phyloP scores from a whole-genome alignment of 768 basidiomycete genomes.

The Tricholoma furcatifolium region DNA sequence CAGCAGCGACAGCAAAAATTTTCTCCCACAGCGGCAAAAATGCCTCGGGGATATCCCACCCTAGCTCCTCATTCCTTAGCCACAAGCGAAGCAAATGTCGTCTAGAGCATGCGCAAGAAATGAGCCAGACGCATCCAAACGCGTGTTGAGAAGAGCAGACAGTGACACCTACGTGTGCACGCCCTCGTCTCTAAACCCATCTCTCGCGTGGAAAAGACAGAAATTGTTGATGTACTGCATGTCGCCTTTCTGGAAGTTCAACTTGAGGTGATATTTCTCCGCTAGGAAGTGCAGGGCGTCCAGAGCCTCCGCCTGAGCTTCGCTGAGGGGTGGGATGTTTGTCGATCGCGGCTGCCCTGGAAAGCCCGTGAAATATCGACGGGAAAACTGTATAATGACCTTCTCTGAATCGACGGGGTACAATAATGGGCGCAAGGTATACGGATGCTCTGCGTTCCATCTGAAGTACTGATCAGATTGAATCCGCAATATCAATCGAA shows the following conservation, averaged over 20 bases:
- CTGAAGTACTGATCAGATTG: conserved; percentile 17
- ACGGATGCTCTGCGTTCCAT: conserved; percentile 34
- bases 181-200: too few relatives aligned
- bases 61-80: conserved; percentile 12
- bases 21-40: conserved; percentile 9
- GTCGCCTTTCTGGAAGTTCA: too few relatives aligned
- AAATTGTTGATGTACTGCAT: too few relatives aligned
- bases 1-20: conserved; percentile 6
- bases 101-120: too few relatives aligned
- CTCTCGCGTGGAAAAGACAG: too few relatives aligned
- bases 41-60: conserved; percentile 8
- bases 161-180: too few relatives aligned
- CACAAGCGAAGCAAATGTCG: too few relatives aligned
- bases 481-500: neutral
- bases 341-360: conserved; percentile 27
- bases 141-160: too few relatives aligned
- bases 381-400: conserved; percentile 45
- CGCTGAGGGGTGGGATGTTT: conserved; percentile 45
- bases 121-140: too few relatives aligned
- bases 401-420: conserved; percentile 37
- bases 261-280: conserved; percentile 41
- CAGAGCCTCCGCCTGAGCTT: conserved; percentile 49
- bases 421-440: conserved; percentile 35
- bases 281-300: conserved; percentile 44
- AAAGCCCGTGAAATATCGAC: conserved; percentile 41